Conservation (phyloP, 1,284 basidiomycete genomes). For the Lentinula novae-zelandiae region DNA sequence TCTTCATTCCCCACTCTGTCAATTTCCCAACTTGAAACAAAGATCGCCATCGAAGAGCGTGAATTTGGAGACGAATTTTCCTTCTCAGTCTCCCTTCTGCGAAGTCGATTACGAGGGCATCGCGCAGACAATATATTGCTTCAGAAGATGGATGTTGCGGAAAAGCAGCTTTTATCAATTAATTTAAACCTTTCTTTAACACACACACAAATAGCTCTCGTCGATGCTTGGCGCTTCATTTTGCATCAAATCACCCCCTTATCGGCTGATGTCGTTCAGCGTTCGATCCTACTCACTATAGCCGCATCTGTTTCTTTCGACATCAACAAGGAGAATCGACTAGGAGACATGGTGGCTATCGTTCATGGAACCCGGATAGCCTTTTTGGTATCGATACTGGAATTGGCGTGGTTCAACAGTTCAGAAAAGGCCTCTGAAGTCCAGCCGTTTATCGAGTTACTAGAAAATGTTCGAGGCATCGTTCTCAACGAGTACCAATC, state of each 20-base stretch:
- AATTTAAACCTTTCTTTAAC: slow-evolving; percentile 85
- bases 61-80: slow-evolving; percentile 80
- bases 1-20: slow-evolving; percentile 50
- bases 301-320: slow-evolving; percentile 62
- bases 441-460: slow-evolving; percentile 58
- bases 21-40: slow-evolving; percentile 62
- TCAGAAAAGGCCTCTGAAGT: slow-evolving; percentile 54
- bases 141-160: slow-evolving; percentile 40
- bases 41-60: slow-evolving; percentile 62
- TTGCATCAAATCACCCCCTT: slow-evolving; percentile 63
- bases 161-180: slow-evolving; percentile 57
- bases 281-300: slow-evolving; percentile 55
- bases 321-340: slow-evolving; percentile 68
- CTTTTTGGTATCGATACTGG: slow-evolving; percentile 72
- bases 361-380: slow-evolving; percentile 77
- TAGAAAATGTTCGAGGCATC: slow-evolving; percentile 61
- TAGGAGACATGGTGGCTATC: slow-evolving; percentile 82
- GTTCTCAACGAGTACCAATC: slow-evolving; percentile 74
- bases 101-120: slow-evolving; percentile 51
- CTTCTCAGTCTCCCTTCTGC: slow-evolving; percentile 56
- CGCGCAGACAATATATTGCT: slow-evolving; percentile 34
- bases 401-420: slow-evolving; percentile 74
- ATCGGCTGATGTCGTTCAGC: slow-evolving; percentile 50
- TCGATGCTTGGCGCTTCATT: slow-evolving; percentile 77
- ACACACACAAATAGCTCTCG: slow-evolving; percentile 72